Conservation (phyloP, 805 yeast species). For the Cyberlindnera euphorbiae region DNA sequence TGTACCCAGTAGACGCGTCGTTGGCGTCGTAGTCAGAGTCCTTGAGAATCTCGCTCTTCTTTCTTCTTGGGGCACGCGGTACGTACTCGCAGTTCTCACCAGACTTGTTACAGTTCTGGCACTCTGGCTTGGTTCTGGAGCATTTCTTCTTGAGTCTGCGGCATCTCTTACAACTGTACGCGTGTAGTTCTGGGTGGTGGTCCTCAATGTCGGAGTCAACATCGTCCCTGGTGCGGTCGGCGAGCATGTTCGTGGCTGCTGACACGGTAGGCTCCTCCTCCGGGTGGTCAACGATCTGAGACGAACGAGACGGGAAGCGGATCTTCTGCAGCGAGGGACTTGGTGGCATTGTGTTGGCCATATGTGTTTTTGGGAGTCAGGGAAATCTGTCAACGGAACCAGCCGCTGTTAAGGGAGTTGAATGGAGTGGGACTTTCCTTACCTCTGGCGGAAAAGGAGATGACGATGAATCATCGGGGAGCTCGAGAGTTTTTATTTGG, state of each 20-base stretch:
- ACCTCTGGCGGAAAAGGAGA: too few relatives aligned
- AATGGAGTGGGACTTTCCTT: too few relatives aligned
- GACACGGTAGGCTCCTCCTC: not conserved
- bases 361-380: too few relatives aligned
- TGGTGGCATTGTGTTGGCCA: too few relatives aligned
- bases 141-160: conserved; percentile 47
- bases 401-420: too few relatives aligned
- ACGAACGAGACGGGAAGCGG: too few relatives aligned
- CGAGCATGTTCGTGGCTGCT: not conserved
- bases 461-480: too few relatives aligned
- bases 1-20: not conserved
- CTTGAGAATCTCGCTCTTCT: conserved; percentile 26
- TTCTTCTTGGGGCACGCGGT: conserved; percentile 39
- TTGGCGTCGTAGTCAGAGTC: not conserved
- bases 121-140: conserved; percentile 38
- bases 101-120: conserved; percentile 38
- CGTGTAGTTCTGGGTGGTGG: conserved; percentile 14
- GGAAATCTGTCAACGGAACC: too few relatives aligned
- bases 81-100: conserved; percentile 38
- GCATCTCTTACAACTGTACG: conserved; percentile 43
- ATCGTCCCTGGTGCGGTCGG: not conserved
- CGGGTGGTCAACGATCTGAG: too few relatives aligned
- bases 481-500: too few relatives aligned
- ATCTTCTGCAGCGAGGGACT: too few relatives aligned
- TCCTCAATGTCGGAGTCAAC: conserved; percentile 3